These are phyloP conservation scores for Podila clonocystis DNA, from an alignment of 192 early-diverging fungal genomes.

Conservation along the genomic window DNA sequence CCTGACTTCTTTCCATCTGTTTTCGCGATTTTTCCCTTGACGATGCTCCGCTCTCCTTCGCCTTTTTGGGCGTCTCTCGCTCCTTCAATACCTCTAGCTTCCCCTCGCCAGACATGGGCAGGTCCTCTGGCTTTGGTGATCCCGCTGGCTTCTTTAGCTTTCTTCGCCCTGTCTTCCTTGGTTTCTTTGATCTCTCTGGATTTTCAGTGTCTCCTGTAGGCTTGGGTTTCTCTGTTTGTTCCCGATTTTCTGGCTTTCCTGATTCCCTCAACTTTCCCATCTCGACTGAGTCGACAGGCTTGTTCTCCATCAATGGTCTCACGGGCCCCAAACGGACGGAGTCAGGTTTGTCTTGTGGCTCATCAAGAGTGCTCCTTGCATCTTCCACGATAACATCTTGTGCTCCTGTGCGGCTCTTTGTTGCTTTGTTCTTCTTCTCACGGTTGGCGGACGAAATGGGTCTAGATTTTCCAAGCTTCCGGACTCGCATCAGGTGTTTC, in stretches of 20 bases:
- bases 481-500: slow-evolving; percentile 12
- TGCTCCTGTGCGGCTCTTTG: neutral
- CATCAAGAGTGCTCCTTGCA: neutral
- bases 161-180: neutral
- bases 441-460: neutral
- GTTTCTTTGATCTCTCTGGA: neutral
- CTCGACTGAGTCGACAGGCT: too few species aligned
- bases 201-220: neutral
- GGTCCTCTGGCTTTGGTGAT: neutral
- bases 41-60: neutral
- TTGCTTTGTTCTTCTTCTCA: neutral
- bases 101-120: neutral
- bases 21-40: neutral
- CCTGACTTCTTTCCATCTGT: neutral
- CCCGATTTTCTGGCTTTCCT: too few species aligned
- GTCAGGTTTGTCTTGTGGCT: neutral
- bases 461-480: neutral
- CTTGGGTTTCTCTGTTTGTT: too few species aligned
- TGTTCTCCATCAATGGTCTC: neutral
- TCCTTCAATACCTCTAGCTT: neutral
- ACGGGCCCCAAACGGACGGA: neutral
- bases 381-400: slow-evolving; percentile 1
- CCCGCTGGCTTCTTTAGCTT: neutral
- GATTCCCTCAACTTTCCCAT: too few species aligned
- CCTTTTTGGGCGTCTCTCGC: neutral